Percentiles rank a stretch among this genome's conserved stretches.
Evolutionary conservation across 2,329 filamentous ascomycete species (phyloP).

Genomic region (Ilyonectria destructans): DNA sequence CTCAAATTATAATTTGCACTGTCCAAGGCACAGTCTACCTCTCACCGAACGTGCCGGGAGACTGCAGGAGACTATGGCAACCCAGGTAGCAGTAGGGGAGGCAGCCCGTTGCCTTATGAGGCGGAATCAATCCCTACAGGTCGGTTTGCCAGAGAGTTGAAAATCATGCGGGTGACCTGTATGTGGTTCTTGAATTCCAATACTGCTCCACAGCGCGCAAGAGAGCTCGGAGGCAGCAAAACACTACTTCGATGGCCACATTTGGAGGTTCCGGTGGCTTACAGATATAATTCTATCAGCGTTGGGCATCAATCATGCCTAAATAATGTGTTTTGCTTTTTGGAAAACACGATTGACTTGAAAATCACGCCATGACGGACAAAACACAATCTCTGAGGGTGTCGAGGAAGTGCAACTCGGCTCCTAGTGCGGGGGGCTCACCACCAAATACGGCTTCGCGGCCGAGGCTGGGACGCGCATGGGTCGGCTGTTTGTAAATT

Average conservation of each 20-base stretch:
- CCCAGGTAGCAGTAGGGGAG: background rate
- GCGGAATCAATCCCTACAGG: background rate
- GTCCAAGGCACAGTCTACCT: background rate
- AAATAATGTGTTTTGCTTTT: background rate
- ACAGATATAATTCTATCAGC: background rate
- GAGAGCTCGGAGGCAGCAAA: background rate
- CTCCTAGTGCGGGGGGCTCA: background rate
- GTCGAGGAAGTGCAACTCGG: conserved; percentile 5
- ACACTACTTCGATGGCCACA: background rate
- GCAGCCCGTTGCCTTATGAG: background rate
- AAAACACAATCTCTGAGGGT: background rate
- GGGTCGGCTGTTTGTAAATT: conserved; percentile 5
- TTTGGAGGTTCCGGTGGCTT: background rate
- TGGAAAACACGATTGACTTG: background rate
- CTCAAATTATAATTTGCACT: background rate
- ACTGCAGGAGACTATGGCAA: no score
- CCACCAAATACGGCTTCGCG: background rate
- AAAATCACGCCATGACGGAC: background rate
- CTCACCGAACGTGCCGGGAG: background rate
- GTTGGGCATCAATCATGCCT: background rate
- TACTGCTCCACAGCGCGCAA: background rate
- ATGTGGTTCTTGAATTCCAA: background rate
- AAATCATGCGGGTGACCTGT: background rate
- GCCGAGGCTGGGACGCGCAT: background rate
- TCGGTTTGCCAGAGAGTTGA: background rate